Conservation (phyloP, 1,284 basidiomycete species). For the Spongiforma sp. region DNA sequence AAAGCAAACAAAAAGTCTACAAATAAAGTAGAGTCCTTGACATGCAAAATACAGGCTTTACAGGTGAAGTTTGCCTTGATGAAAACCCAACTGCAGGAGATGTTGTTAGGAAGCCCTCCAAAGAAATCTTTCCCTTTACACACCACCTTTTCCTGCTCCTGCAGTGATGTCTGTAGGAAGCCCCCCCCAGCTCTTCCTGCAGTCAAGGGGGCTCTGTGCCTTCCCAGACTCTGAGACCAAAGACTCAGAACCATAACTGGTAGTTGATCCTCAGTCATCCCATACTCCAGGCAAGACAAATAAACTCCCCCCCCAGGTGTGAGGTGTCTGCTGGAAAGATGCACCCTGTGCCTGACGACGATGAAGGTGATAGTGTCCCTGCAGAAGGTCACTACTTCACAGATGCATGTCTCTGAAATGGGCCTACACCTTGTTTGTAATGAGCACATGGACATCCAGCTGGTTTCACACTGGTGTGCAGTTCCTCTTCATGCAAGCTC, state of each 20-base stretch:
- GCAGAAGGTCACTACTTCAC: conserved; percentile 51
- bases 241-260: not conserved
- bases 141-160: conserved; percentile 5
- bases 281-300: conserved; percentile 39
- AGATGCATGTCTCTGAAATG: conserved; percentile 54
- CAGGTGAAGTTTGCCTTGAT: conserved; percentile 66
- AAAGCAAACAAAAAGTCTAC: conserved; percentile 80
- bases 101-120: conserved; percentile 14
- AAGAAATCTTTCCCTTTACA: conserved; percentile 7
- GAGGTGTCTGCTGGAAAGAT: conserved; percentile 58
- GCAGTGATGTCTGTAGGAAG: conserved; percentile 1
- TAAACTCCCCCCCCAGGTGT: conserved; percentile 47
- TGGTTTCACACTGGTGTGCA: conserved; percentile 75
- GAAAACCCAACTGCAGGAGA: conserved; percentile 44
- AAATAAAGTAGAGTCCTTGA: conserved; percentile 69
- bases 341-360: conserved; percentile 74
- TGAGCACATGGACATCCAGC: conserved; percentile 60
- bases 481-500: conserved; percentile 46
- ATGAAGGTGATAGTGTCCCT: conserved; percentile 61
- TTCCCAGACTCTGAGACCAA: conserved; percentile 58
- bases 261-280: conserved; percentile 4
- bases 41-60: conserved; percentile 70
- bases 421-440: conserved; percentile 59
- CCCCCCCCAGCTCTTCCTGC: conserved; percentile 17
- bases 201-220: conserved; percentile 48